These are phyloP conservation scores for Verticillium nubilum DNA, from an alignment of 2,329 filamentous ascomycete species.

Conservation along the genomic window DNA sequence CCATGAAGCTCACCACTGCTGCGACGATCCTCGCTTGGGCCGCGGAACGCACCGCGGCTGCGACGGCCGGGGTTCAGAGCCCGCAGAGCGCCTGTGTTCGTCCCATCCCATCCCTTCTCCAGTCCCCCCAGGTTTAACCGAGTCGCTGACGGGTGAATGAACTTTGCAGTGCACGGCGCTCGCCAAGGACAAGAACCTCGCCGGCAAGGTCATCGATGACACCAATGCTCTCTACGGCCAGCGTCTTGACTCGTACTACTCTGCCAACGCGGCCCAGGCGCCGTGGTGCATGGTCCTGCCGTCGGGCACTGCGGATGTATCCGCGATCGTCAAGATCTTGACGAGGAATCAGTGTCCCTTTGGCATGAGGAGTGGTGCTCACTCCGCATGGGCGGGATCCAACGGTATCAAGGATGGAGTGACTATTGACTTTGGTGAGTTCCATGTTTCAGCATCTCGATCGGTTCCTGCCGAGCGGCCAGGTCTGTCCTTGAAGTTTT, in stretches of 20 bases:
- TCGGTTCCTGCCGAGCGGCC: neutral
- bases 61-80: neutral
- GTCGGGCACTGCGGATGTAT: constrained; percentile 1
- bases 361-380: constrained; percentile 5
- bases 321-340: constrained; percentile 1
- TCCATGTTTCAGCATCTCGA: constrained; percentile 10
- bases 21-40: constrained; percentile 3
- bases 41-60: neutral
- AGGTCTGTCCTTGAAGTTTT: neutral
- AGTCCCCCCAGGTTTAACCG: neutral
- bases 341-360: constrained; percentile 2
- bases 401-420: constrained; percentile 8
- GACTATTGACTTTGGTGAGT: constrained; percentile 9
- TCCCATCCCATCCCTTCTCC: neutral
- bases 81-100: constrained; percentile 4
- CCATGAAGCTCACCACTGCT: constrained; percentile 3
- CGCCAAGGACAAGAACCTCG: constrained; percentile 11
- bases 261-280: constrained; percentile 6
- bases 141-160: neutral
- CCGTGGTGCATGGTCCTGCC: constrained; percentile 8
- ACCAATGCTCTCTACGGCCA: constrained; percentile 2
- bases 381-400: constrained; percentile 4
- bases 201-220: constrained; percentile 8
- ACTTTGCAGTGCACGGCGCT: constrained; percentile 18
- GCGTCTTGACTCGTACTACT: constrained; percentile 7